Base-by-base conservation (phyloP, 257 asterid genomes). In the Primulina tabacum region DNA sequence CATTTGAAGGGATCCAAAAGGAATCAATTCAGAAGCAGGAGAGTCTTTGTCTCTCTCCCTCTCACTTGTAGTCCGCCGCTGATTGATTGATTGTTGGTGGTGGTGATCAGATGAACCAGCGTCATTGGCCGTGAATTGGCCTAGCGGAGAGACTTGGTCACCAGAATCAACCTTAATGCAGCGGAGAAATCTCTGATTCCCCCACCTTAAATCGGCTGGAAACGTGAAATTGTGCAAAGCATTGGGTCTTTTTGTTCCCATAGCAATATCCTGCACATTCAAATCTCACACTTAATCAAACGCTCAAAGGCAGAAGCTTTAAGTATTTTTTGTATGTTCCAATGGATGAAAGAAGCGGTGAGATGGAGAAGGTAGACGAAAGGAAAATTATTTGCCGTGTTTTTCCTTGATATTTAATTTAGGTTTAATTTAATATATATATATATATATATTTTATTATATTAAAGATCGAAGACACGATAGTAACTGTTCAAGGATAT, bases 151-250 rank as follows among this genome's bases (percentile, higher is more conserved):
- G 24, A 21, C 24, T 21, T 21, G 24, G 24, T 0, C 88, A 21
- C 69, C 63, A 33, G 88, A 74, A 78, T 79, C 76, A 63, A 83
- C 85, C 82, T 84, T 84, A 80, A 76, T 85, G 79, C 96, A 86
- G 68, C 90, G 84, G 78, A 86, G 84, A 57, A 68, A 75, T 17
- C 66, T 76, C 88, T 81, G 92, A 53, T 81, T 86, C 3, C 95
- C 95, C 96, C 95, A 90, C 61, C 86, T 83, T n/a, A 90, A 70
- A 7, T 83, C 83, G 62, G 69, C 33, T 21, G 90, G 95, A 71
- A 90, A 26, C 61, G 73, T 75, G 81, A 90, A 86, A 88, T 88
- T 90, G 71, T 90, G 96, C 30, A 90, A 77, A 65, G 92, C 76
- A 59, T 80, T 77, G 38, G 88, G 86, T 88, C 87, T 81, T 30